Base-by-base conservation (phyloP, 2,329 filamentous ascomycete species). In the Teratosphaeria epicoccoides region DNA sequence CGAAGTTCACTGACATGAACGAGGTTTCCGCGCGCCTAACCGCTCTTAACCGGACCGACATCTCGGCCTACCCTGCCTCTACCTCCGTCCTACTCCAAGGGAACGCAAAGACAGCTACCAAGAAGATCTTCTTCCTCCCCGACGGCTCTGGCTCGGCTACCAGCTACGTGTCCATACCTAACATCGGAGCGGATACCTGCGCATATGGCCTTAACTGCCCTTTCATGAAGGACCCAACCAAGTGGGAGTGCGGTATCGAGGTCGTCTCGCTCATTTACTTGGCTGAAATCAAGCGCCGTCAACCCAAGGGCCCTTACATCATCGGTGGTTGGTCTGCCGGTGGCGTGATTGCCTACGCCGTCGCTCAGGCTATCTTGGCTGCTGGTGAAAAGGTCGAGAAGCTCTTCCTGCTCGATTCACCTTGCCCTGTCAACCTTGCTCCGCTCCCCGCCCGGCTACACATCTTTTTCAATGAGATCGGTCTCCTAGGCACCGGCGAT, bases 381-480 rank as follows among this genome's bases (percentile, higher is more conserved):
- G 64, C 65, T 6, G 73, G 73, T 29, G 75, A 79, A 53, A 68
- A 70, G 52, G 72, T 78, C 11, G 73, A 75, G 55, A 72, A 68
- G 54, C 73, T 79, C 2, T 66, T 78, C 23, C 68, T 79, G 29
- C 75, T 78, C 52, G 76, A 79, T 61, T 73, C 76, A 11, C 76
- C 76, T 14, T 76, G 73, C 64, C 76, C 76, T 0, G 71, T 77
- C 54, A 67, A 72, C 58, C 71, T 77, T 28, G 75, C 71, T 37
- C 74, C 75, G 49, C 72, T 78, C 4, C 69, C 74, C 4, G 70
- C 71, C 22, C 72, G 76, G 55, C 78, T 88, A 9, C 84, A 86
- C 66, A 76, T 82, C 57, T 88, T 85, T 76, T 87, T 88, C 61
- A 83, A 83, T 50, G 75, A 77, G 46, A 84, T 87, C 50, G 85